Base-by-base conservation (phyloP, 2,329 filamentous ascomycete genomes). In the Macrophomina tecta region DNA sequence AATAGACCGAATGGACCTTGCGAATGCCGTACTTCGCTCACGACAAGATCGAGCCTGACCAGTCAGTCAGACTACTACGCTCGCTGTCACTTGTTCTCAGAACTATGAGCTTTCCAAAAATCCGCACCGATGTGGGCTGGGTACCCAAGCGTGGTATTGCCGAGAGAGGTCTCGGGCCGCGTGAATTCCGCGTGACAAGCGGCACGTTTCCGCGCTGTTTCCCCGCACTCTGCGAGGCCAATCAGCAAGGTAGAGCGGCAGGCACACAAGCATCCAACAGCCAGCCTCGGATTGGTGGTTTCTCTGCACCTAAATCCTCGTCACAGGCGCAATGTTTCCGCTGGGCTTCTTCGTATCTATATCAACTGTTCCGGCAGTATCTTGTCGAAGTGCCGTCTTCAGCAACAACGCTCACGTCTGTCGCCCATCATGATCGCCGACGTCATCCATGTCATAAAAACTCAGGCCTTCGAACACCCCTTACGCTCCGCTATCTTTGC, bases 401-500 rank as follows among this genome's bases (percentile, higher is more conserved):
- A 60, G 40, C 53, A 18, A 18, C 45, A 23, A 12, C 58, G 32
- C 32, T 16, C 14, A 4, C 45, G 28, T 4, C 23, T 34, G 28
- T 45, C 14, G 36, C 61, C 46, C 65, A 63, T 11, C 45, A 67
- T 67, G 65, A 67, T 67, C n/a, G 65, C 48, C 38, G 46, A 62
- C 36, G 45, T 49, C n/a, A 16, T 67, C 40, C 2, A 16, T 14
- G 32, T 55, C 45, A 23, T 67, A 8, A 28, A 67, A 40, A 48
- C 38, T 4, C 65, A 67, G 40, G 32, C 46, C 16, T 28, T 63
- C 46, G n/a, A 70, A 23, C 72, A 79, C 60, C 72, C 75, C 12
- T 2, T 76, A 23, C 74, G 72, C 40, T 72, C 72, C 1, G 9
- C 73, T 3, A 7, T 74, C 2, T 28, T 73, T 2, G 32, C 73